These are phyloP conservation scores for Ophiostoma sp. DNA, from an alignment of 2,329 filamentous ascomycete species.

Conservation along the genomic window DNA sequence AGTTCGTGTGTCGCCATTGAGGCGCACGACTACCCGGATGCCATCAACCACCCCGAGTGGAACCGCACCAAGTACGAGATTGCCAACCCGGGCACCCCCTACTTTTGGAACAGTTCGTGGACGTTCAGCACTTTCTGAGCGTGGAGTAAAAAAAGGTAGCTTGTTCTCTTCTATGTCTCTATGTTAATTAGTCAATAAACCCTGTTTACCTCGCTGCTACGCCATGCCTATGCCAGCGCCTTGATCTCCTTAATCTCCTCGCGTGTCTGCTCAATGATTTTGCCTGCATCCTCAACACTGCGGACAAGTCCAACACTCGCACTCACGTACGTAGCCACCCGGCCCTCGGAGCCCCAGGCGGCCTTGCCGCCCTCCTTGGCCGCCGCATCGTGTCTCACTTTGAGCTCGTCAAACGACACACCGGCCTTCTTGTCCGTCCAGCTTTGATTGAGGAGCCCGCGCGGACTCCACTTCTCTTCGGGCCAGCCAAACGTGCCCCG, in stretches of 20 bases:
- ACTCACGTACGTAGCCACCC: constrained; percentile 28
- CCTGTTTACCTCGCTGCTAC: neutral
- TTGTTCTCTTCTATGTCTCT: neutral
- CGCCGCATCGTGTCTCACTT: constrained; percentile 41
- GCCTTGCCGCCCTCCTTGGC: constrained; percentile 36
- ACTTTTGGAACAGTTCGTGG: constrained; percentile 49
- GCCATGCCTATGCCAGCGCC: neutral
- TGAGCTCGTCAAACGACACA: constrained; percentile 46
- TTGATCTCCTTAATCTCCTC: constrained; percentile 16
- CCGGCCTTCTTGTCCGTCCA: constrained; percentile 45
- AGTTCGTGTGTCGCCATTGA: constrained; percentile 75
- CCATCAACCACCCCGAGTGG: constrained; percentile 65
- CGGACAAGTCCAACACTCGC: constrained; percentile 29
- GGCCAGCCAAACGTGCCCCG: constrained; percentile 48
- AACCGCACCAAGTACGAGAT: constrained; percentile 44
- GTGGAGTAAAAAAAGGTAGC: neutral
- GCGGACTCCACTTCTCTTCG: constrained; percentile 40
- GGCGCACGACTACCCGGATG: constrained; percentile 75
- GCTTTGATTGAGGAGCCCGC: constrained; percentile 43
- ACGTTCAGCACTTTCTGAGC: constrained; percentile 39
- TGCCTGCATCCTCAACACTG: constrained; percentile 14
- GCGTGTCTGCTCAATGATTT: constrained; percentile 21
- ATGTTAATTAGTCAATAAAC: neutral
- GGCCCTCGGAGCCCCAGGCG: constrained; percentile 35
- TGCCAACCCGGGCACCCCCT: constrained; percentile 43